Evolutionary conservation across 768 basidiomycete genomes (phyloP), one percentile per base, ranked within the genome.

Genomic region (Lactarius vividus): DNA sequence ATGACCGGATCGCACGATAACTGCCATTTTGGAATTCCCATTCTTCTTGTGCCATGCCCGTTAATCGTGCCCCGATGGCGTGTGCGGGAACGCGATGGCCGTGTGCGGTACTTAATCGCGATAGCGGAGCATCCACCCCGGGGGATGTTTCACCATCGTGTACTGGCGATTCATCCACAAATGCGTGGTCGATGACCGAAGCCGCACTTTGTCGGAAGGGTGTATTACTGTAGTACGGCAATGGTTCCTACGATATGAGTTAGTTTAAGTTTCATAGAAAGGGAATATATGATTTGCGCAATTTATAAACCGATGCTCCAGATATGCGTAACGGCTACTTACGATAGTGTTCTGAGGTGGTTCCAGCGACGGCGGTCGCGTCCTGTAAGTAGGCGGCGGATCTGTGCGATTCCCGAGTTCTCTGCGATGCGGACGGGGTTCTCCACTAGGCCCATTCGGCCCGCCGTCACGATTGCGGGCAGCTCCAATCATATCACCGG

Each of bases 381-480:
- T 62, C n/a, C 61, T 62, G 49, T 66, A 66, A 35, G 65, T 16
- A 33, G 65, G 65, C 10, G 65, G 65, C 9, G 61, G 39, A 58
- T 62, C 60, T 28, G 18, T 44, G 18, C 11, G 49, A 35, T 28
- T 39, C 46, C 40, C 53, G 11, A 53, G n/a, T 16, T 29, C 31
- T 49, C 29, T 16, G 29, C 35, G 4, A 10, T 16, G 31, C 33
- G 23, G 40, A 26, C 13, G 61, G 20, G 18, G n/a, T 16, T 26
- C 42, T 16, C 37, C 60, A 18, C 58, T 46, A 16, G 40, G 11
- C 18, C 26, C 11, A 28, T 54, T 39, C 7, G 54, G 49, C 33
- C 33, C 26, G 42, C 26, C 26, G 6, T 52, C 49, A 15, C 56
- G 57, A 53, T 35, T 46, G 8, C 46, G 59, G n/a, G 63, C 40